Evolutionary conservation across 352 stramenopile genomes (phyloP).

Genomic region (Hyaloperonospora arabidopsidis): DNA sequence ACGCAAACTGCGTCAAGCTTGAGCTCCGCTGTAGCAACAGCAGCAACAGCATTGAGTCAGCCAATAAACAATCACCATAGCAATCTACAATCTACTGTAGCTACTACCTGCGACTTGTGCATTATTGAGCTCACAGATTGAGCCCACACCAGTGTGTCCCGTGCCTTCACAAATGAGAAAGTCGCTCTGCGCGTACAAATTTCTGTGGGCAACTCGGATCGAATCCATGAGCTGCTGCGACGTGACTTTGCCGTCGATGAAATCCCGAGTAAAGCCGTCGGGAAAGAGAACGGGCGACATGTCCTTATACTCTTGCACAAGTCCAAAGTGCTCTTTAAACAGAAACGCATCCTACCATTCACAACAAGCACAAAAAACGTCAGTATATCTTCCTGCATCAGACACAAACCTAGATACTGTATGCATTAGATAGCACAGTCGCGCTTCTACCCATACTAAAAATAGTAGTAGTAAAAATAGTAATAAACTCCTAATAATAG

Average conservation of each 20-base stretch:
- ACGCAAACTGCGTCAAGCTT: constrained; percentile 78
- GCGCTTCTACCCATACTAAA: no score
- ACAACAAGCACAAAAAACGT: not conserved
- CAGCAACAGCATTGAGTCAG: constrained; percentile 7
- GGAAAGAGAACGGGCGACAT: constrained; percentile 98
- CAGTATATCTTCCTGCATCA: no score
- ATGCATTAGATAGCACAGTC: no score
- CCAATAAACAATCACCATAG: not conserved
- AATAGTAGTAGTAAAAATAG: no score
- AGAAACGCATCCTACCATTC: constrained; percentile 83
- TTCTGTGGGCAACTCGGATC: constrained; percentile 76
- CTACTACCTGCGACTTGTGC: constrained; percentile 75
- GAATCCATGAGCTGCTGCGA: constrained; percentile 63
- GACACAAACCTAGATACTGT: no score
- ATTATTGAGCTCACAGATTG: constrained; percentile 88
- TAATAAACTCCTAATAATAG: no score
- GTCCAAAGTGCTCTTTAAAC: constrained; percentile 94
- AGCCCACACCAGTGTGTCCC: constrained; percentile 86
- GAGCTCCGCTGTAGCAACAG: constrained; percentile 45
- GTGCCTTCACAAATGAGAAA: constrained; percentile 94
- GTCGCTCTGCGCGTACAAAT: constrained; percentile 81
- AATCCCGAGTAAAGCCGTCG: constrained; percentile 93
- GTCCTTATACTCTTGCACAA: constrained; percentile 93
- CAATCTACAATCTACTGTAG: not conserved
- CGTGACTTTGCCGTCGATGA: constrained; percentile 93